phyloP scores from a whole-genome alignment of 1,139 yeast species.

The Kodamaea plutei region DNA sequence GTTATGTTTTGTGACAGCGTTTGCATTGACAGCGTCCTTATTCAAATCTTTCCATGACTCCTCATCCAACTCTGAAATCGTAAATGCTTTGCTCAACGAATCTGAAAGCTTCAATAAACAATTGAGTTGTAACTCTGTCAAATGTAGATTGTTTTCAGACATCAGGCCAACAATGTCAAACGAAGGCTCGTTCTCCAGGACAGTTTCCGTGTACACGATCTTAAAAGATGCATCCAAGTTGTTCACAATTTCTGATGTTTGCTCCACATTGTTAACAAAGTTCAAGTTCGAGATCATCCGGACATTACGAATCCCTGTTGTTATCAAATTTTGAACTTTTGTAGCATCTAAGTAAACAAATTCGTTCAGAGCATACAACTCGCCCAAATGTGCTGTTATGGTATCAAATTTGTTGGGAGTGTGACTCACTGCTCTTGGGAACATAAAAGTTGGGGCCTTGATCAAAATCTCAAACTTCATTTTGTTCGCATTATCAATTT shows the following conservation, averaged over 20 bases:
- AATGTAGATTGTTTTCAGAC: conserved; percentile 59
- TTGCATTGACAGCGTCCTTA: conserved; percentile 59
- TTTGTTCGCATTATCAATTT: conserved; percentile 56
- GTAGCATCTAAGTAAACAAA: conserved; percentile 31
- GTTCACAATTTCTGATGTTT: conserved; percentile 62
- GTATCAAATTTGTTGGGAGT: conserved; percentile 46
- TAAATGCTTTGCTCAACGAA: conserved; percentile 56
- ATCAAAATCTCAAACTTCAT: conserved; percentile 70
- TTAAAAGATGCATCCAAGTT: conserved; percentile 64
- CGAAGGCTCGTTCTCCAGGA: conserved; percentile 41
- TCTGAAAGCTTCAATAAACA: conserved; percentile 55
- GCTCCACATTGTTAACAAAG: conserved; percentile 39
- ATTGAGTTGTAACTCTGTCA: conserved; percentile 75
- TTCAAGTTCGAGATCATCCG: conserved; percentile 59
- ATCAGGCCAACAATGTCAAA: conserved; percentile 55
- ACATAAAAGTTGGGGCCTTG: conserved; percentile 77
- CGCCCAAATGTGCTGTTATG: conserved; percentile 77
- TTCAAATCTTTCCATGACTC: conserved; percentile 49
- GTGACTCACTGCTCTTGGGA: conserved; percentile 57
- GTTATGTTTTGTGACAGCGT: conserved; percentile 38
- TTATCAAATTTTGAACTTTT: conserved; percentile 44
- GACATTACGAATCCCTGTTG: conserved; percentile 71
- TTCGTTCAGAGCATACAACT: conserved; percentile 64
- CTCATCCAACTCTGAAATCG: conserved; percentile 31
- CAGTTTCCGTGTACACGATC: conserved; percentile 51